These are phyloP conservation scores for Thozetella sp. DNA, from an alignment of 495 filamentous ascomycete genomes.

Conservation along the genomic window DNA sequence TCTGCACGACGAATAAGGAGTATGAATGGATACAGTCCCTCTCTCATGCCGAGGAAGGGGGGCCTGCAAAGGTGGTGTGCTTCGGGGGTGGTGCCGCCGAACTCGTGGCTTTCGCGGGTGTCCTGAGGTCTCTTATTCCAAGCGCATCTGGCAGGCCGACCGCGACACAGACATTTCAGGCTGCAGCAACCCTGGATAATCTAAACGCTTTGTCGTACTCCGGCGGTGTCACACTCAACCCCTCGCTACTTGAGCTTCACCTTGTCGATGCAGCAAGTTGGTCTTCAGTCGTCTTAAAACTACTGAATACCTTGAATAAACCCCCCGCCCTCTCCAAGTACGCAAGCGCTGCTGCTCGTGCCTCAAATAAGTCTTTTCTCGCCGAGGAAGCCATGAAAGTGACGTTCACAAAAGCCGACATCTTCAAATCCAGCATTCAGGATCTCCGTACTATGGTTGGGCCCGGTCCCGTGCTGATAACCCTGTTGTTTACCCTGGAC, in stretches of 20 bases:
- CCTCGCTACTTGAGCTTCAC: neutral
- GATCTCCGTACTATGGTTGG: neutral
- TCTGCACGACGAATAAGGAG: neutral
- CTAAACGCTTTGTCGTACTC: neutral
- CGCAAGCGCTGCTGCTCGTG: neutral
- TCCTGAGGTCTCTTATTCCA: neutral
- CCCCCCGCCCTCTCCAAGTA: neutral
- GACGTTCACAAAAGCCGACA: neutral
- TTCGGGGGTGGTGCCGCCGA: neutral
- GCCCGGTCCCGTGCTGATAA: neutral
- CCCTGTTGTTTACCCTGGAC: neutral
- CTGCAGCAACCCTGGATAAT: neutral
- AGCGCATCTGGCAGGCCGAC: neutral
- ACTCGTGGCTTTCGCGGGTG: neutral
- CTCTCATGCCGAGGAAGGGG: neutral
- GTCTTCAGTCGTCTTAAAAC: neutral
- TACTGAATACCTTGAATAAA: neutral
- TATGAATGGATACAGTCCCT: neutral
- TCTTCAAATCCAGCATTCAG: neutral
- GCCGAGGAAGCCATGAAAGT: neutral
- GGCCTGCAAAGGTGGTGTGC: neutral
- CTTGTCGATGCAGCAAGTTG: neutral
- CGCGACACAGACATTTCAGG: neutral
- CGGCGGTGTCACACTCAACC: neutral
- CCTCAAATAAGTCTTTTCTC: slow-evolving; percentile 1